Base-by-base conservation (phyloP, 352 stramenopile genomes). In the Phytopythium helicoides region DNA sequence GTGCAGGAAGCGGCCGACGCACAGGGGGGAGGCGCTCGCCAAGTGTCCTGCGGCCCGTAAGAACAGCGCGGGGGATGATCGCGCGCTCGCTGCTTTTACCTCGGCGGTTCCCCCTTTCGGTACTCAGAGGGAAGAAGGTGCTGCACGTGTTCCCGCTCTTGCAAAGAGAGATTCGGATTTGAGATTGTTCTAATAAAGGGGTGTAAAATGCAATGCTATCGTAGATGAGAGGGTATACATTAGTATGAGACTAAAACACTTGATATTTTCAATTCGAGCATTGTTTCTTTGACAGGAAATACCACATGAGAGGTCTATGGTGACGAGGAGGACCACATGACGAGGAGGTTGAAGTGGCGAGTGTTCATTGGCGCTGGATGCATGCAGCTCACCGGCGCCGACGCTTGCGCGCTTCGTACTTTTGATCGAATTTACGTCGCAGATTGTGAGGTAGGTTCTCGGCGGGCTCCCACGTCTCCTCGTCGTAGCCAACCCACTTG, bases 401-500 rank as follows among this genome's bases (percentile, higher is more conserved):
- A 21, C 58, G 62, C 56, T 86, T 82, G n/a, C 65, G 61, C 19
- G 53, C 77, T 46, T 88, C 71, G 48, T 81, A 90, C 60, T 87
- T 86, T 48, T 81, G 60, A 56, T 92, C 82, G 42, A 89, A 92
- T 56, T 87, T 92, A 47, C 79, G 77, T 18, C 82, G 77, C 16
- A 92, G 42, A 39, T 88, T 92, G 58, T 87, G 81, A 18, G 81
- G 81, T 23, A 92, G 47, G 60, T 92, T 92, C 25, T 88, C 73
- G 0, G 77, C 71, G 0, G 81, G 81, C 44, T 92, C 81, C 81
- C 81, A 92, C 41, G 81, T 92, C 52, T 73, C 57, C 7, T 92
- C 79, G 8, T 89, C 78, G 66, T 92, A 92, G 53, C 82, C 80
- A 37, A 92, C 73, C 82, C 82, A 92, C 60, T 91, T 91, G 62